Percentiles rank a stretch among this genome's conserved stretches.
phyloP scores from a whole-genome alignment of 352 stramenopile species.

The Thraustochytrium sp. region DNA sequence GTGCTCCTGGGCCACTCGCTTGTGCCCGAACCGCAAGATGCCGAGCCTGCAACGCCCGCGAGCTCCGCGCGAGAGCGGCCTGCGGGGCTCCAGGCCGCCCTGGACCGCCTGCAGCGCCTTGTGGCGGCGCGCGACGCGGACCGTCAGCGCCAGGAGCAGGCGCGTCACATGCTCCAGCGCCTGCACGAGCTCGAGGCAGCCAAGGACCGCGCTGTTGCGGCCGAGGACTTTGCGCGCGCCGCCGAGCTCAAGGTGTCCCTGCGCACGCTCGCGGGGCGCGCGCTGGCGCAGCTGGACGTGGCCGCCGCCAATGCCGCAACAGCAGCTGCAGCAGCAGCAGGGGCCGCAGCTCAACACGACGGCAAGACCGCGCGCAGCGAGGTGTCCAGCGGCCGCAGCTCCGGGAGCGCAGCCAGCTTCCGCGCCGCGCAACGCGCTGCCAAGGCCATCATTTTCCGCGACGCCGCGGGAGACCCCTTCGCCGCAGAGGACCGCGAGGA shows the following conservation, averaged over 20 bases:
- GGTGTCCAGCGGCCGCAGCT: background rate
- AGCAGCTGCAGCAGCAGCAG: no score
- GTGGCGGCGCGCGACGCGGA: background rate
- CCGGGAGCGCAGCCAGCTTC: background rate
- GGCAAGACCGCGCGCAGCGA: no score
- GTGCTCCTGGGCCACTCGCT: background rate
- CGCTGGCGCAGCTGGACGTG: background rate
- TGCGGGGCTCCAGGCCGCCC: background rate
- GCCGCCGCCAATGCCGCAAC: no score
- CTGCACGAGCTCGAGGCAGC: background rate
- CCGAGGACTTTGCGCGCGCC: conserved; percentile 24
- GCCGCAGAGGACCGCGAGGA: no score
- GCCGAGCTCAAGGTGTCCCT: conserved; percentile 13
- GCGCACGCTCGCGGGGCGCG: background rate
- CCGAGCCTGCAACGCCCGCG: background rate
- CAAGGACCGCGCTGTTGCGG: conserved; percentile 8
- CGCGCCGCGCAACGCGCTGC: conserved; percentile 8
- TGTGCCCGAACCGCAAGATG: background rate
- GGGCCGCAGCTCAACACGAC: no score
- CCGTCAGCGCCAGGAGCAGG: conserved; percentile 19
- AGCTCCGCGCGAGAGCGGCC: background rate
- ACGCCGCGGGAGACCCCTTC: background rate
- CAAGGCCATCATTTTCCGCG: background rate
- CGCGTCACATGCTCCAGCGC: conserved; percentile 5
- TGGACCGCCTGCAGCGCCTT: background rate